Conservation (phyloP, 2,329 filamentous ascomycete genomes). For the Paecilomyces formosus region DNA sequence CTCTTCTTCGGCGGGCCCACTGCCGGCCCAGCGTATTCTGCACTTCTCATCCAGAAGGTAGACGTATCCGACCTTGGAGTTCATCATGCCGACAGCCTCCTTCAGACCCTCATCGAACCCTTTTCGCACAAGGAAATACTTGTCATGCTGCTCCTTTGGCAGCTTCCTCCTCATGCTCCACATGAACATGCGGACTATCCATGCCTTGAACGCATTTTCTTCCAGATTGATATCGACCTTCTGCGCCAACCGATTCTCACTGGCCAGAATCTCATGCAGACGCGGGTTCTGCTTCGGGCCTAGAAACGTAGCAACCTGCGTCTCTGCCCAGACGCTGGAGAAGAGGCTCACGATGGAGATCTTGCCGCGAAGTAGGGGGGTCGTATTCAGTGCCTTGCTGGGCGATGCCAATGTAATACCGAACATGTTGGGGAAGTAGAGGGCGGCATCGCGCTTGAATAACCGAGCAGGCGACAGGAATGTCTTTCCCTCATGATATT, state of each 20-base stretch:
- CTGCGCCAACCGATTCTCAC: constrained; percentile 53
- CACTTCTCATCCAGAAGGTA: constrained; percentile 85
- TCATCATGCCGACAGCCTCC: constrained; percentile 62
- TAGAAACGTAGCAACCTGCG: constrained; percentile 68
- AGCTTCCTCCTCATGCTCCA: constrained; percentile 42
- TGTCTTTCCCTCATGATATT: constrained; percentile 77
- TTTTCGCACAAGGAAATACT: constrained; percentile 54
- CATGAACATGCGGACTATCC: constrained; percentile 50
- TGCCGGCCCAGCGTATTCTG: constrained; percentile 90
- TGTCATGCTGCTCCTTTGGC: constrained; percentile 44
- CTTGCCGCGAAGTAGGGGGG: constrained; percentile 62
- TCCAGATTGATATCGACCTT: constrained; percentile 83
- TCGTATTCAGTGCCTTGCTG: constrained; percentile 59
- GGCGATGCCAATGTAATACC: constrained; percentile 66
- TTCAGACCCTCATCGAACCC: constrained; percentile 50
- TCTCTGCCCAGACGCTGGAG: constrained; percentile 76
- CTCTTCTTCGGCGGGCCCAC: constrained; percentile 39
- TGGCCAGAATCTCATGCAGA: constrained; percentile 56
- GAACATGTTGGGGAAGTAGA: constrained; percentile 90
- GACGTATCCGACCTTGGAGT: constrained; percentile 87
- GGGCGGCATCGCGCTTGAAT: constrained; percentile 71
- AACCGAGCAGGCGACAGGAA: constrained; percentile 79
- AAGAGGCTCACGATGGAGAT: constrained; percentile 75
- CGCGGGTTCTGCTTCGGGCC: constrained; percentile 59
- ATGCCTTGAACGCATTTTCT: constrained; percentile 61